phyloP scores from a whole-genome alignment of 2,329 filamentous ascomycete species.

The Xylariaceae sp. region DNA sequence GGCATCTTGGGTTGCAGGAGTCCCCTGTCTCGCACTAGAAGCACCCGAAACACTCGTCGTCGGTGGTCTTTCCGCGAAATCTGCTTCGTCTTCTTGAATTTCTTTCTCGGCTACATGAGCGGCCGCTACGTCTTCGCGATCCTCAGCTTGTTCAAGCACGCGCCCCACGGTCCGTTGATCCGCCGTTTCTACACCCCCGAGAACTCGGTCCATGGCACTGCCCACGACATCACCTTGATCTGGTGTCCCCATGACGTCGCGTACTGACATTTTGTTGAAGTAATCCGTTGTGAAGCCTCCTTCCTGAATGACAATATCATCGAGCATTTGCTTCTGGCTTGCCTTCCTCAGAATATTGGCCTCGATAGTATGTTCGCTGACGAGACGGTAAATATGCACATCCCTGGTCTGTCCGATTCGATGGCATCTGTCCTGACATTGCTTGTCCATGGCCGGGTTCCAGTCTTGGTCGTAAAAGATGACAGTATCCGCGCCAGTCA shows the following conservation, averaged over 20 bases:
- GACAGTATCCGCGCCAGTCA: slow-evolving; percentile 94
- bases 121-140: slow-evolving; percentile 84
- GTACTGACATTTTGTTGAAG: slow-evolving; percentile 71
- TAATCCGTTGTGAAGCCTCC: slow-evolving; percentile 97
- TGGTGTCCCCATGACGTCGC: slow-evolving; percentile 62
- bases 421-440: slow-evolving; percentile 96
- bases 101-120: slow-evolving; percentile 87
- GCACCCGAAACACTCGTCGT: slow-evolving; percentile 43
- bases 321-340: slow-evolving; percentile 95
- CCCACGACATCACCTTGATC: slow-evolving; percentile 49
- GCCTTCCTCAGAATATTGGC: slow-evolving; percentile 96
- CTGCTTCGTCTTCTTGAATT: slow-evolving; percentile 77
- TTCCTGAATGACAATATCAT: slow-evolving; percentile 97
- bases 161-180: slow-evolving; percentile 62
- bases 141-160: slow-evolving; percentile 84
- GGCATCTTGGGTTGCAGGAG: slow-evolving; percentile 38
- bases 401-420: slow-evolving; percentile 96
- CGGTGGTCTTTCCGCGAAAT: slow-evolving; percentile 67
- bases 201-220: slow-evolving; percentile 78
- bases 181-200: slow-evolving; percentile 61
- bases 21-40: slow-evolving; percentile 49
- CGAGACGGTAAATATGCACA: slow-evolving; percentile 94
- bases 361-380: slow-evolving; percentile 93
- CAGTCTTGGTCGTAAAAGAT: slow-evolving; percentile 99
- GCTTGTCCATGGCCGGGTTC: slow-evolving; percentile 99